phyloP scores from a whole-genome alignment of 2,329 filamentous ascomycete genomes.

The Aspergillus sclerotialis region DNA sequence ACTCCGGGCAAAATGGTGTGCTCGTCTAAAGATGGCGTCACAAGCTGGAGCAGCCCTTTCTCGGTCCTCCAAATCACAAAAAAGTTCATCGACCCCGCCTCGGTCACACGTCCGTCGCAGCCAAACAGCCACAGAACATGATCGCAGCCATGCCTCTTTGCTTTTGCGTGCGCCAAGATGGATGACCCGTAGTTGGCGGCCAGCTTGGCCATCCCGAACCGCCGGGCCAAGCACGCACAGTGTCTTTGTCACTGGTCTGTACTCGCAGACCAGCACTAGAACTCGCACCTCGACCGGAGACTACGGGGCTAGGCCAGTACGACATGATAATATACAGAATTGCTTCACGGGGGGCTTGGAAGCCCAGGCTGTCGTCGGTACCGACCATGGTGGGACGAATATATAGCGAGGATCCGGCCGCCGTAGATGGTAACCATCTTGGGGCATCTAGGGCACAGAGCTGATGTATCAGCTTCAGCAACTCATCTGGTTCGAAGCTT shows the following conservation, averaged over 20 bases:
- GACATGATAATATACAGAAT: slow-evolving; percentile 58
- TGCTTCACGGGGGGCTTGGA: slow-evolving; percentile 66
- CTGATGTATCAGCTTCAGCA: slow-evolving; percentile 62
- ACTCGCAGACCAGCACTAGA: neutral
- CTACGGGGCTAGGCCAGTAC: slow-evolving; percentile 40
- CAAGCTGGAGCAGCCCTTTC: slow-evolving; percentile 53
- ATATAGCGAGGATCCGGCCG: slow-evolving; percentile 56
- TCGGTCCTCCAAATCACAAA: slow-evolving; percentile 63
- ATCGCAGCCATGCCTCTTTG: slow-evolving; percentile 64
- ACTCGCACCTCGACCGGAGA: too few relatives aligned
- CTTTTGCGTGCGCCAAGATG: slow-evolving; percentile 68
- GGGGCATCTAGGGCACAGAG: slow-evolving; percentile 36
- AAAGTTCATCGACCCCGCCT: slow-evolving; percentile 83
- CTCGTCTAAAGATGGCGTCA: slow-evolving; percentile 73
- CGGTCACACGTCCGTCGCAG: slow-evolving; percentile 64
- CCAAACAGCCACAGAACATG: slow-evolving; percentile 91
- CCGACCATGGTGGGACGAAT: slow-evolving; percentile 78
- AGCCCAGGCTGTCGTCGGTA: slow-evolving; percentile 67
- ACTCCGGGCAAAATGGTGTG: slow-evolving; percentile 77
- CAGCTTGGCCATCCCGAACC: slow-evolving; percentile 85
- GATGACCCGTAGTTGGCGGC: slow-evolving; percentile 84
- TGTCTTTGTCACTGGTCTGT: slow-evolving; percentile 57
- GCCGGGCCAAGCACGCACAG: slow-evolving; percentile 80
- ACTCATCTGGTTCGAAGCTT: slow-evolving; percentile 59
- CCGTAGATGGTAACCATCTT: slow-evolving; percentile 15